Evolutionary conservation across 2,329 filamentous ascomycete genomes (phyloP), one percentile per base, ranked within the genome.

Genomic region (Diplocarpon mali): DNA sequence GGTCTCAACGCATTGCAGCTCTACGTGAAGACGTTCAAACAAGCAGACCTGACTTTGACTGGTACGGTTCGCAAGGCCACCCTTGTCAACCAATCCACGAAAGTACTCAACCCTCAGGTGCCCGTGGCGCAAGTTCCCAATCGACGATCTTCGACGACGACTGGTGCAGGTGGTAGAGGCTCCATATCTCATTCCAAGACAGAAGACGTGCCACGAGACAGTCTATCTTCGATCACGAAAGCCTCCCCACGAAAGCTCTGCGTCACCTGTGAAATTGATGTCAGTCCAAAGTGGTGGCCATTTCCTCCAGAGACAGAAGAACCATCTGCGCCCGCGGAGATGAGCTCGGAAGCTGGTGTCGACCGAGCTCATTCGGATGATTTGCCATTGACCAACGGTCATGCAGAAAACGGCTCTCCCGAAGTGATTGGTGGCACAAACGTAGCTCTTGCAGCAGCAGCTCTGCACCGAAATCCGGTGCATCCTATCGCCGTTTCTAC

Each of bases 31-130:
- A 88, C 82, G 46, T 95, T 87, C 69, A 98, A 98, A 64, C 90
- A 96, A 65, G 90, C 92, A 8, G 92, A 98, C 61, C 74, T 90
- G 34, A 78, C 85, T 2, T 68, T 95, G 55, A 95, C 89, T 2
- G 92, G 92, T 24, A 95, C 90, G 14, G 86, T 92, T 16, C 83
- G 92, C 44, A 95, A 95, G 65, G 90, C 92, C 16, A 92, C 86
- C 47, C 73, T 62, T 4, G 58, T 69, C 59, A 60, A 67, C 56
- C 56, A 67, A 56, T 56, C 63, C 46, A 54, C 67, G 53, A 57
- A 63, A 49, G 40, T 48, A 14, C 28, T 51, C 27, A 59, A 55
- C 50, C 27, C 38, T 32, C 48, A 55, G 12, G 36, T 45, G 2
- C 31, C 53, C 14, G 28, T 37, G 13, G 57, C 64, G 17, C 54